phyloP scores from a whole-genome alignment of 352 stramenopile species.

The Globisporangium emineosum region DNA sequence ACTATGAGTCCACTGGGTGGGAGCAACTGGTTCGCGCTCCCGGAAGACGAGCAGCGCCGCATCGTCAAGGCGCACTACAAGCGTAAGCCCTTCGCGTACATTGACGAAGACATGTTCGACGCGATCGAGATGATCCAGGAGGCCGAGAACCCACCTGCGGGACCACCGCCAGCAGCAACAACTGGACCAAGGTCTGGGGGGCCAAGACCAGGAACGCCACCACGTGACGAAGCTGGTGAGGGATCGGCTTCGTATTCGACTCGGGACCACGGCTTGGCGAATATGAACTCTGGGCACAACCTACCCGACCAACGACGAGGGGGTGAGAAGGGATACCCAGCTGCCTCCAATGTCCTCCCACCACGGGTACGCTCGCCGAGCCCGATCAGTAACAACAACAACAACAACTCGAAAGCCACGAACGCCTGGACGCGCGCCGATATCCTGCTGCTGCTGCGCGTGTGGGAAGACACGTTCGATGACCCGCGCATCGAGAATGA shows the following conservation, averaged over 20 bases:
- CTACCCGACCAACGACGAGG: neutral
- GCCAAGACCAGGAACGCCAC: neutral
- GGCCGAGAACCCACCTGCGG: conserved; percentile 5
- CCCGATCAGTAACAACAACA: neutral
- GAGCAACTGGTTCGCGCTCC: conserved; percentile 6
- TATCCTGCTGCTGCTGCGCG: conserved; percentile 14
- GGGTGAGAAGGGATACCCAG: neutral
- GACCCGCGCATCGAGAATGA: conserved; percentile 13
- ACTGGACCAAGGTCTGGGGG: too few relatives aligned
- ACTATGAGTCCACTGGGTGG: neutral
- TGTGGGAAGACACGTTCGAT: conserved; percentile 13
- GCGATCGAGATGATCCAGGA: conserved; percentile 16
- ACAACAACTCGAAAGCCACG: conserved; percentile 5
- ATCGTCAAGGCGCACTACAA: conserved; percentile 17
- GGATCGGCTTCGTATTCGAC: neutral
- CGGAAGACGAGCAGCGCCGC: conserved; percentile 8
- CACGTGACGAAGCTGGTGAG: neutral
- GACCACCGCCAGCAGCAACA: too few relatives aligned
- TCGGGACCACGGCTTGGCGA: neutral
- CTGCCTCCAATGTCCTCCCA: neutral
- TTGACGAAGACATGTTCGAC: conserved; percentile 19
- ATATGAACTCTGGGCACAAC: neutral
- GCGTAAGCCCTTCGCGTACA: conserved; percentile 18
- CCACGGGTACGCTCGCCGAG: neutral
- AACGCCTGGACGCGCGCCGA: conserved; percentile 16